Percentiles rank a stretch among this genome's conserved stretches.
Conservation (phyloP, 2,329 filamentous ascomycete genomes). For the Aspergillus texensis region DNA sequence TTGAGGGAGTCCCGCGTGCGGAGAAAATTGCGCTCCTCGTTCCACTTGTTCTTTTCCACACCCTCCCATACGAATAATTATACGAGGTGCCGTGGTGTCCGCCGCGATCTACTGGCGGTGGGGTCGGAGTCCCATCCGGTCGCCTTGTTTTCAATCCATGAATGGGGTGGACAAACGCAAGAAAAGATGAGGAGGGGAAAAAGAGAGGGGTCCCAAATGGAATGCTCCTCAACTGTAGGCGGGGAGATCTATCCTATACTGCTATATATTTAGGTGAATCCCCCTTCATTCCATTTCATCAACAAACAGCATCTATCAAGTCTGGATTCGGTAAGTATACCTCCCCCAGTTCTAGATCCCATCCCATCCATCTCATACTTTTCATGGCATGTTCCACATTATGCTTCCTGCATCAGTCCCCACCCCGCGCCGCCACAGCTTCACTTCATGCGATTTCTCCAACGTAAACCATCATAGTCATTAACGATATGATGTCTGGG, state of each 20-base stretch:
- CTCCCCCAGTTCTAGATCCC: neutral
- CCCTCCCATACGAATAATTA: conserved; percentile 4
- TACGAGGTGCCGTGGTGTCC: conserved; percentile 2
- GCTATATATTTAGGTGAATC: conserved; percentile 24
- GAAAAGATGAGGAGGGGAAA: conserved; percentile 7
- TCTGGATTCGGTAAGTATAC: neutral
- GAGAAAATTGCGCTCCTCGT: conserved; percentile 9
- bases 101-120: conserved; percentile 6
- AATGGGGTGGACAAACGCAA: neutral
- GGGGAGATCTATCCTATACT: neutral
- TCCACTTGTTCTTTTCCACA: conserved; percentile 7
- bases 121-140: neutral
- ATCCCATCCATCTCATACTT: neutral
- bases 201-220: neutral
- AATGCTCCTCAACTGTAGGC: too few relatives aligned
- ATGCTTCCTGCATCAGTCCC: neutral
- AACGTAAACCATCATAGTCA: neutral
- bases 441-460: neutral
- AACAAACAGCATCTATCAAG: conserved; percentile 8
- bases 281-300: conserved; percentile 12
- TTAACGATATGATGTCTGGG: neutral
- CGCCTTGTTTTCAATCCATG: neutral
- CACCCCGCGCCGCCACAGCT: too few relatives aligned
- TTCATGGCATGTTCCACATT: neutral
- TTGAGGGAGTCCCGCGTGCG: conserved; percentile 13